phyloP scores from a whole-genome alignment of 176 grass and related monocot genomes.

The Eragrostis curvula region DNA sequence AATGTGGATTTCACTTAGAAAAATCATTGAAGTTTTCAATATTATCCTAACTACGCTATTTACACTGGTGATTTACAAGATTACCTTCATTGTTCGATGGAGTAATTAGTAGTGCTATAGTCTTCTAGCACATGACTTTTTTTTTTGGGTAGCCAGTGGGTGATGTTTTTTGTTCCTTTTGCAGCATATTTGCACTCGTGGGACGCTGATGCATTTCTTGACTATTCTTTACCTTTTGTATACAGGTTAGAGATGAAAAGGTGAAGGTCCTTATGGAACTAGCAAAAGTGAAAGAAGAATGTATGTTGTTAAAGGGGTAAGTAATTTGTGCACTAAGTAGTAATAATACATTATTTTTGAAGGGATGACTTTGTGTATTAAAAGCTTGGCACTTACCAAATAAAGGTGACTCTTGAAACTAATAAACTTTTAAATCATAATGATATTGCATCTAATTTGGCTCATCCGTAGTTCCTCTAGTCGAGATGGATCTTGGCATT shows the following conservation, averaged over 20 bases:
- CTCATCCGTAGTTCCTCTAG: not conserved
- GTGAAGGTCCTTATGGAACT: conserved; percentile 86
- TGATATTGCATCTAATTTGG: not conserved
- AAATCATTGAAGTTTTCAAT: not conserved
- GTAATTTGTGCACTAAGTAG: conserved; percentile 36
- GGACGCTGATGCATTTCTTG: not conserved
- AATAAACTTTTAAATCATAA: not conserved
- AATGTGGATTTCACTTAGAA: not conserved
- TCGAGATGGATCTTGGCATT: conserved; percentile 6
- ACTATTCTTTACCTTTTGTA: conserved; percentile 32
- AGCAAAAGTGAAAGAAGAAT: conserved; percentile 86
- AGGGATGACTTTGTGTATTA: not conserved
- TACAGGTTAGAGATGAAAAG: conserved; percentile 93
- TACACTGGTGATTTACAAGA: not conserved
- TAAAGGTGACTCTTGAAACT: not conserved
- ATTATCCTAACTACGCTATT: not conserved
- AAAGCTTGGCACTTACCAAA: not conserved
- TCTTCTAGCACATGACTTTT: not conserved
- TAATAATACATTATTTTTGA: conserved; percentile 1
- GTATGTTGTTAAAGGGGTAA: conserved; percentile 74
- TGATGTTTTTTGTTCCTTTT: not conserved
- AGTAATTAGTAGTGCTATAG: not conserved
- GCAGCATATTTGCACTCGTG: not conserved
- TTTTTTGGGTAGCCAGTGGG: not conserved
- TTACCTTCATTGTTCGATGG: conserved; percentile 4